Conservation (phyloP, 805 yeast genomes). For the Zygosaccharomyces bailii region DNA sequence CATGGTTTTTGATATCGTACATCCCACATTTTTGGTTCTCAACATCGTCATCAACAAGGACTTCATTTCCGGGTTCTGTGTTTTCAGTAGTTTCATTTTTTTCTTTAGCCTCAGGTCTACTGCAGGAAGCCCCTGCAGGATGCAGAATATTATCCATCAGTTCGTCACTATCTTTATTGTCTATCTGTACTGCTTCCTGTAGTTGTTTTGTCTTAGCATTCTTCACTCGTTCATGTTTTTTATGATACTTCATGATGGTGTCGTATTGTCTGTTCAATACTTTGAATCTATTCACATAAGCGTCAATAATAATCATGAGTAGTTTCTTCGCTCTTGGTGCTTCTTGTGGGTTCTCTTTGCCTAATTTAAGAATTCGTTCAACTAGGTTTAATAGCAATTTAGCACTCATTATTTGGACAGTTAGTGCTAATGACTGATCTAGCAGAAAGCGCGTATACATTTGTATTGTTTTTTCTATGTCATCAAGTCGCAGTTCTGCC, state of each 20-base stretch:
- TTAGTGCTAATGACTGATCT: slow-evolving; percentile 76
- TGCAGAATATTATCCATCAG: slow-evolving; percentile 34
- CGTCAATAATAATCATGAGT: slow-evolving; percentile 79
- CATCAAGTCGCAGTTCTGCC: slow-evolving; percentile 72
- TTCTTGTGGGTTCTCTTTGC: slow-evolving; percentile 58
- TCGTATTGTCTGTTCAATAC: slow-evolving; percentile 69
- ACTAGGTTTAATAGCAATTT: slow-evolving; percentile 82
- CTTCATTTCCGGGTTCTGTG: slow-evolving; percentile 14
- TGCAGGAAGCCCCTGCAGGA: slow-evolving; percentile 16
- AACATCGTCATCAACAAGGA: slow-evolving; percentile 16
- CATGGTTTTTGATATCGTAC: slow-evolving; percentile 44
- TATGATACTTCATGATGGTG: slow-evolving; percentile 60
- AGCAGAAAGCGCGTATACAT: slow-evolving; percentile 77
- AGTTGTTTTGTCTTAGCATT: slow-evolving; percentile 44
- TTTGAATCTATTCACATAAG: slow-evolving; percentile 79
- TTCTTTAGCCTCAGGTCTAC: slow-evolving; percentile 26
- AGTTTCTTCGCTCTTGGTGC: slow-evolving; percentile 65
- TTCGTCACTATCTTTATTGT: slow-evolving; percentile 39
- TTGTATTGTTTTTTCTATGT: slow-evolving; percentile 81
- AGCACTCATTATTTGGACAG: slow-evolving; percentile 96
- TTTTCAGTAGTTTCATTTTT: slow-evolving; percentile 26
- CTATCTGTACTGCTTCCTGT: slow-evolving; percentile 34
- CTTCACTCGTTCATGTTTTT: slow-evolving; percentile 45
- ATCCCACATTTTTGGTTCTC: slow-evolving; percentile 35
- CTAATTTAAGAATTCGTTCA: slow-evolving; percentile 76